phyloP scores from a whole-genome alignment of 768 basidiomycete species.

The Serendipita vermifera region DNA sequence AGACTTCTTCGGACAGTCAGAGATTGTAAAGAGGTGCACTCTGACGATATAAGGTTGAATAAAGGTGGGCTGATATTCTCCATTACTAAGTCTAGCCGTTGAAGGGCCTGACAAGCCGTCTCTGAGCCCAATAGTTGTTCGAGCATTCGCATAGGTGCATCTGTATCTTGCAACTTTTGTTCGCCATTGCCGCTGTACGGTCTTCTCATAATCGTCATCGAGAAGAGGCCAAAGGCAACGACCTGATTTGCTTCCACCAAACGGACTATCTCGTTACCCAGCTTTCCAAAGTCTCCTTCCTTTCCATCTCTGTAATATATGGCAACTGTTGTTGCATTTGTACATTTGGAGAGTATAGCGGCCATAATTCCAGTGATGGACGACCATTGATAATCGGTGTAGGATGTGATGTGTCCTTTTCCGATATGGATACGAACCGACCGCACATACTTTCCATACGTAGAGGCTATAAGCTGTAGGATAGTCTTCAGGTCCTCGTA shows the following conservation, averaged over 20 bases:
- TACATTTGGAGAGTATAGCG: not conserved
- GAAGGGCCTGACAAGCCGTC: not conserved
- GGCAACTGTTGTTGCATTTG: not conserved
- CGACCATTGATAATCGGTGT: not conserved
- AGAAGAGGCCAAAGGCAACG: not conserved
- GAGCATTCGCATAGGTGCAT: not conserved
- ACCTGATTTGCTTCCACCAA: not conserved
- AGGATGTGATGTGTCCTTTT: not conserved
- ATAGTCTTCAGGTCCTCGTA: too few species aligned
- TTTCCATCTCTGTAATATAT: not conserved
- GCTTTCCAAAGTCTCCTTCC: not conserved
- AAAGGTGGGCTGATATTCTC: not conserved
- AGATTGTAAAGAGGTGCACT: not conserved
- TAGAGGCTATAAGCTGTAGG: too few species aligned
- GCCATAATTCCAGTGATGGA: not conserved
- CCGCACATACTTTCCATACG: not conserved
- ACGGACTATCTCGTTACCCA: not conserved
- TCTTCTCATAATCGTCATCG: not conserved
- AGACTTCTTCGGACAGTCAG: not conserved
- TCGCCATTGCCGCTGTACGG: too few species aligned
- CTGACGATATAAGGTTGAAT: not conserved
- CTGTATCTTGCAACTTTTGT: too few species aligned
- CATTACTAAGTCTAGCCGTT: not conserved
- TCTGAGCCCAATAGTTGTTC: not conserved
- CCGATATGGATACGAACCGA: not conserved